phyloP scores from a whole-genome alignment of 1,139 yeast species.

The Spathaspora sp. region DNA sequence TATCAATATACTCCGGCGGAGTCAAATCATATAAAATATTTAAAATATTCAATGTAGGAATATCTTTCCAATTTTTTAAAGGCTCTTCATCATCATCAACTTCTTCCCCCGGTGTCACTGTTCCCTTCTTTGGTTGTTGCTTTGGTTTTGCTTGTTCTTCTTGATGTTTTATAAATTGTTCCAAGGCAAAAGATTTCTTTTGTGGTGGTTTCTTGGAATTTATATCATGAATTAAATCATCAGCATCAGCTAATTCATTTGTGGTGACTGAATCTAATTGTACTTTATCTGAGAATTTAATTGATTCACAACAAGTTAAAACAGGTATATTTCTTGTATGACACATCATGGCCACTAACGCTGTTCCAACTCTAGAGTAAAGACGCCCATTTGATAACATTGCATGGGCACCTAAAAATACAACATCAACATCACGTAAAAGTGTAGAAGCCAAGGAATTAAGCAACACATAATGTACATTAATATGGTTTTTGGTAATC shows the following conservation, averaged over 20 bases:
- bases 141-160: constrained; percentile 19
- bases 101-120: constrained; percentile 14
- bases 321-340: constrained; percentile 89
- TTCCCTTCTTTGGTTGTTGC: constrained; percentile 13
- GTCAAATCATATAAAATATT: constrained; percentile 92
- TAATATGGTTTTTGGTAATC: constrained; percentile 37
- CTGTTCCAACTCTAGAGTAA: constrained; percentile 93
- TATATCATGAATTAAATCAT: constrained; percentile 58
- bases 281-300: constrained; percentile 92
- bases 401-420: constrained; percentile 94
- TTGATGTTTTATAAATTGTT: constrained; percentile 56
- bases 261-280: constrained; percentile 93
- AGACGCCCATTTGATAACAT: constrained; percentile 93
- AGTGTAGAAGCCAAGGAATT: constrained; percentile 79
- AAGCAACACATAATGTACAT: constrained; percentile 64
- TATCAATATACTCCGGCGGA: constrained; percentile 90
- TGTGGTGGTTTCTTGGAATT: constrained; percentile 53
- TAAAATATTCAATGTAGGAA: constrained; percentile 66
- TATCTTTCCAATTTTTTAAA: constrained; percentile 63
- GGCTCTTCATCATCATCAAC: constrained; percentile 25
- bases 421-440: constrained; percentile 78
- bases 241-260: constrained; percentile 88
- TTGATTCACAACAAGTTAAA: constrained; percentile 90
- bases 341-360: constrained; percentile 89
- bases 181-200: constrained; percentile 64